Evolutionary conservation across 2,329 filamentous ascomycete species (phyloP), one percentile per base, ranked within the genome.

Genomic region (Emydomyces testavorans): DNA sequence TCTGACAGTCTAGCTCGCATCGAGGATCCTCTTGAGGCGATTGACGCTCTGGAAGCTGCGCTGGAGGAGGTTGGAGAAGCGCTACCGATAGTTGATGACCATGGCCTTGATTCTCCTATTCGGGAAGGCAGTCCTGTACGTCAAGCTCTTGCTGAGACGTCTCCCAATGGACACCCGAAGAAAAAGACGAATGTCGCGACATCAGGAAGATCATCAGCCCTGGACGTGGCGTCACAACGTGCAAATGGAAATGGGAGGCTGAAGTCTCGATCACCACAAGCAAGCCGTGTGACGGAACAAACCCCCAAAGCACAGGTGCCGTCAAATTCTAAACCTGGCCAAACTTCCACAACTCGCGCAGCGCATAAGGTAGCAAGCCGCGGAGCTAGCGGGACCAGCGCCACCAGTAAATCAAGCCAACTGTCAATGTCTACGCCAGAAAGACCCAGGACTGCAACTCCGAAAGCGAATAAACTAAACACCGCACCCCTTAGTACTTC

Each of bases 1-100:
- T 36, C 44, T 1, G 56, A 48, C 39, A 39, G 44, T 8, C 42
- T 54, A 8, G 49, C 53, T 6, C 53, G 57, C 21, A 60, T 62
- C 23, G 68, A 73, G 52, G 66, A 72, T 50, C 70, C 71, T 2
- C 69, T 76, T 24, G 67, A 70, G 46, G 73, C 71, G 3, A 63
- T 75, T 29, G 73, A 76, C 53, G 68, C 65, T 2, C 63, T 75
- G 6, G 71, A 76, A 49, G 72, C 76, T 47, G 72, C 69, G 6
- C 63, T 76, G 1, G 72, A 75, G 46, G 65, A 70, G 34, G 60
- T 75, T 53, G 58, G 65, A 52, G 59, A 66, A 41, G 60, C 60
- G 2, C 58, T 72, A 20, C 63, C 65, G 7, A 50, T 47, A 13
- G 36, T 52, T n/a, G 29, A 43, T 6, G 50, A 54, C 32, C 32